Evolutionary conservation across 495 filamentous ascomycete genomes (phyloP).

Genomic region (Bacidia rubella): DNA sequence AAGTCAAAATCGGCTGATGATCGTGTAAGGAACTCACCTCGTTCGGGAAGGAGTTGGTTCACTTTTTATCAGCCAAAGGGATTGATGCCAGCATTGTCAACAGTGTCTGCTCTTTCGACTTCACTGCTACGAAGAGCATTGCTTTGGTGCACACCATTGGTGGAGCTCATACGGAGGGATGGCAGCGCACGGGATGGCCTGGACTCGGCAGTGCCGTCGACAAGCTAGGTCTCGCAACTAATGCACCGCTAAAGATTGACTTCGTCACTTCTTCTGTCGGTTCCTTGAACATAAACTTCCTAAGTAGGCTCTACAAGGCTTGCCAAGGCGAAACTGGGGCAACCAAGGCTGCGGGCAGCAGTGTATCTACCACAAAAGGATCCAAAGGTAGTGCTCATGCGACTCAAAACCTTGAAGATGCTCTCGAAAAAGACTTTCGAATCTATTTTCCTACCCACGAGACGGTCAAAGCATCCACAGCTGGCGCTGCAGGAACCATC

Average conservation of each 20-base stretch:
- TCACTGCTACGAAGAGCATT: slow-evolving; percentile 48
- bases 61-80: slow-evolving; percentile 56
- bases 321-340: slow-evolving; percentile 42
- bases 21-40: slow-evolving; percentile 32
- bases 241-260: slow-evolving; percentile 41
- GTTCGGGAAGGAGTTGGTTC: slow-evolving; percentile 57
- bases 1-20: no score
- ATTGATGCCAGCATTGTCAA: slow-evolving; percentile 45
- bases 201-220: slow-evolving; percentile 51
- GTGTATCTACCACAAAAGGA: no score
- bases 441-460: slow-evolving; percentile 74
- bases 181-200: slow-evolving; percentile 52
- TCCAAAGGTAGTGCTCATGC: slow-evolving; percentile 41
- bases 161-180: slow-evolving; percentile 38
- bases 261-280: slow-evolving; percentile 68
- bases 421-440: slow-evolving; percentile 41
- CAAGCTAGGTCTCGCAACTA: slow-evolving; percentile 38
- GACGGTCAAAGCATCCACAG: slow-evolving; percentile 52
- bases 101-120: slow-evolving; percentile 60
- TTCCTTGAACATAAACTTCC: slow-evolving; percentile 49
- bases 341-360: slow-evolving; percentile 4
- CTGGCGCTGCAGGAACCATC: slow-evolving; percentile 59
- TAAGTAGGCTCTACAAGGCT: slow-evolving; percentile 61
- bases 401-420: no score
- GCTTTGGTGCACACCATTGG: slow-evolving; percentile 76